Conservation (phyloP, 768 basidiomycete genomes). For the Lactarius indigo region DNA sequence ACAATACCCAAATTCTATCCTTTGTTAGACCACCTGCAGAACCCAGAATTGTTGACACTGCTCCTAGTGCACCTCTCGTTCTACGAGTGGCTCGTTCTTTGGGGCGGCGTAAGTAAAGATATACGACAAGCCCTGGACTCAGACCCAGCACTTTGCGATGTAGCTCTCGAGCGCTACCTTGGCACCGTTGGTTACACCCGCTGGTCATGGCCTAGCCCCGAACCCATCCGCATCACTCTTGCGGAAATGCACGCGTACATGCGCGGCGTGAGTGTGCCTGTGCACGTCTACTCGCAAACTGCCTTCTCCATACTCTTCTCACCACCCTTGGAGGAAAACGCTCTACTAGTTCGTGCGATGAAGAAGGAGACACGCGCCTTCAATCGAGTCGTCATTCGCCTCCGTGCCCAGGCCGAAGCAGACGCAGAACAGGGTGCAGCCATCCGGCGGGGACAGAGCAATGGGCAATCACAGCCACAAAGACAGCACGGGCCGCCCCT, state of each 20-base stretch:
- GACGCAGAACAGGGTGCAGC: conserved; percentile 32
- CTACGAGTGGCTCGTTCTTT: conserved; percentile 64
- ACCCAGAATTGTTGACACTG: conserved; percentile 47
- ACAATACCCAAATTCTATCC: conserved; percentile 40
- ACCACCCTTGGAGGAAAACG: conserved; percentile 40
- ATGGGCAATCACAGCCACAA: conserved; percentile 18
- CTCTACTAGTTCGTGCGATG: conserved; percentile 46
- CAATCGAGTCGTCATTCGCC: conserved; percentile 72
- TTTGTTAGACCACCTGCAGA: conserved; percentile 51
- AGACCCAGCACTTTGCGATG: conserved; percentile 52
- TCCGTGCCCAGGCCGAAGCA: conserved; percentile 77
- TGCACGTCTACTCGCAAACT: conserved; percentile 64
- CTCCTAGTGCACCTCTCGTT: conserved; percentile 67
- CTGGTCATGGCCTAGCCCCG: conserved; percentile 53
- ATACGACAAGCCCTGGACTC: conserved; percentile 49
- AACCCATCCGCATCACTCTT: conserved; percentile 61
- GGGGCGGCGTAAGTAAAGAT: conserved; percentile 48
- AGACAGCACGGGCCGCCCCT: conserved; percentile 19
- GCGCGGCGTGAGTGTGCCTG: conserved; percentile 72
- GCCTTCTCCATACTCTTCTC: conserved; percentile 52
- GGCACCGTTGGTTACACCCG: conserved; percentile 66
- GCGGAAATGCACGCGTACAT: conserved; percentile 82
- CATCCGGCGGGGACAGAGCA: conserved; percentile 9
- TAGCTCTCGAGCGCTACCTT: conserved; percentile 65
- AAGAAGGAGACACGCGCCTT: conserved; percentile 69